Percentiles rank a stretch among this genome's conserved stretches.
phyloP scores from a whole-genome alignment of 495 filamentous ascomycete genomes.

The Talaromyces proteolyticus region DNA sequence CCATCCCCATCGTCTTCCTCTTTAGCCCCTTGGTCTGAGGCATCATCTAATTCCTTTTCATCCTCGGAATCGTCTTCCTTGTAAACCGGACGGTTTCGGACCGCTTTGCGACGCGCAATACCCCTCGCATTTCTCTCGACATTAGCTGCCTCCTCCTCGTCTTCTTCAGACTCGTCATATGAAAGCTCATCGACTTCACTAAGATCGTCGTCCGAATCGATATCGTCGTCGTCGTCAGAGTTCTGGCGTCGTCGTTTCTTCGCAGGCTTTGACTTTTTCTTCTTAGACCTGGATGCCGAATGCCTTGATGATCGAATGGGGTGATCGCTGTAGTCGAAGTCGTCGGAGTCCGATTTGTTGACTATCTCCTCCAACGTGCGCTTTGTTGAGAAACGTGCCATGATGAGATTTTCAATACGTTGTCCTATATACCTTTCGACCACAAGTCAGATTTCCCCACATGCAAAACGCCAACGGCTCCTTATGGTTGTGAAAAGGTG shows the following conservation, averaged over 20 bases:
- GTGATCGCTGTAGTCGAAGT: conserved; percentile 64
- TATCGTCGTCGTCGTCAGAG: conserved; percentile 57
- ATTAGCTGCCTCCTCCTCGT: conserved; percentile 61
- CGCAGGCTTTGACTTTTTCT: conserved; percentile 36
- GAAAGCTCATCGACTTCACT: conserved; percentile 56
- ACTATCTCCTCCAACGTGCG: conserved; percentile 69
- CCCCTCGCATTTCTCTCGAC: conserved; percentile 61
- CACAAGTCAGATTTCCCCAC: conserved; percentile 8
- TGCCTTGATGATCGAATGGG: conserved; percentile 25
- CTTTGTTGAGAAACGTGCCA: conserved; percentile 44
- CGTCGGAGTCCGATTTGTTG: conserved; percentile 79
- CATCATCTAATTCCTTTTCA: conserved; percentile 11
- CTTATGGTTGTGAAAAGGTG: background rate
- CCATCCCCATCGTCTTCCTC: conserved; percentile 35
- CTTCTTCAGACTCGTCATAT: conserved; percentile 49
- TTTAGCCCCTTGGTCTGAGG: conserved; percentile 17
- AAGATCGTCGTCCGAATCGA: conserved; percentile 65
- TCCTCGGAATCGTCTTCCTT: conserved; percentile 25
- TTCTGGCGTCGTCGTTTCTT: conserved; percentile 45
- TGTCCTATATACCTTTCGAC: conserved; percentile 10
- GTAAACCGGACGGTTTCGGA: conserved; percentile 39
- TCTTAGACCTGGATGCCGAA: conserved; percentile 32
- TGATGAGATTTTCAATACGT: no score
- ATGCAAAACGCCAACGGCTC: background rate
- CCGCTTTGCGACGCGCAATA: conserved; percentile 60